A percentile compares a stretch with the other conserved stretches of the same genome.
These are phyloP conservation scores for Curvularia eragrostidis DNA, from an alignment of 2,329 filamentous ascomycete species.

Conservation along the genomic window DNA sequence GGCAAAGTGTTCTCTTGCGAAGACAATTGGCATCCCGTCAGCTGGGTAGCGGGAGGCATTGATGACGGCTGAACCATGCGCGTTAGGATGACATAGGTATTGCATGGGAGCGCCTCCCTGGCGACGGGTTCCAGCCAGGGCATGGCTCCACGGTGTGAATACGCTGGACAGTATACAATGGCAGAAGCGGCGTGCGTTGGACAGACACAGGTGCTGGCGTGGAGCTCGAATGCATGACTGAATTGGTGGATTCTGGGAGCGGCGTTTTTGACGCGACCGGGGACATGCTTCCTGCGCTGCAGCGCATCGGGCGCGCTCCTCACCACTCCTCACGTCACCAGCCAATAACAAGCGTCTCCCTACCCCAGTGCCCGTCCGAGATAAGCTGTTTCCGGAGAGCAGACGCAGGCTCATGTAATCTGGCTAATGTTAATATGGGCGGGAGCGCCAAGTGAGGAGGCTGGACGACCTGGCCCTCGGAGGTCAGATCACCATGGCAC, in stretches of 20 bases:
- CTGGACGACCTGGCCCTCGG: constrained; percentile 25
- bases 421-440: constrained; percentile 46
- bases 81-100: background rate
- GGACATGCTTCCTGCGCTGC: constrained; percentile 22
- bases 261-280: constrained; percentile 28
- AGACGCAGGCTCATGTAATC: constrained; percentile 41
- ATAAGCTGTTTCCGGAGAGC: constrained; percentile 38
- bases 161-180: background rate
- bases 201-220: background rate
- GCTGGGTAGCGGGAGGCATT: constrained; percentile 17
- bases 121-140: background rate
- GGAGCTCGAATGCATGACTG: background rate
- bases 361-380: constrained; percentile 31
- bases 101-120: background rate
- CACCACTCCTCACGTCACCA: constrained; percentile 31
- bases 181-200: background rate
- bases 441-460: constrained; percentile 40
- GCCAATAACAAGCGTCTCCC: constrained; percentile 40
- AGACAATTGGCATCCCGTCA: constrained; percentile 38
- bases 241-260: constrained; percentile 12
- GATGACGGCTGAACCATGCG: constrained; percentile 4
- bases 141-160: background rate
- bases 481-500: constrained; percentile 3
- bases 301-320: constrained; percentile 26
- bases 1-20: constrained; percentile 41